Evolutionary conservation across 805 yeast genomes (phyloP).

Genomic region (Cyberlindnera misumaiensis): DNA sequence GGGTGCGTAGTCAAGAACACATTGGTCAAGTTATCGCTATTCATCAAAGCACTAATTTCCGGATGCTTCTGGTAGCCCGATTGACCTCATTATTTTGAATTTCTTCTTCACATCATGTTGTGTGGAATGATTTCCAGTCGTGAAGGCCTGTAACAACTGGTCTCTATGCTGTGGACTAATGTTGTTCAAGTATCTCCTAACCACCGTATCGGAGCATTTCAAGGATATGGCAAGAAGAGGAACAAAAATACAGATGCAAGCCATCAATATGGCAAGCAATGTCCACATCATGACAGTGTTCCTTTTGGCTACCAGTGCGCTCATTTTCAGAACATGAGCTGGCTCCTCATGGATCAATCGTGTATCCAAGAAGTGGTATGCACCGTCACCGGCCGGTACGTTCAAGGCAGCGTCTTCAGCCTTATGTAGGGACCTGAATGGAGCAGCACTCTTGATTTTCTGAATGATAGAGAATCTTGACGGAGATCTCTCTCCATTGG

Average conservation of each 20-base stretch:
- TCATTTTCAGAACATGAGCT: not conserved
- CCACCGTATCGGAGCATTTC: constrained; percentile 27
- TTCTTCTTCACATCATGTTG: not conserved
- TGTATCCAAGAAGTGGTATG: not conserved
- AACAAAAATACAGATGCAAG: constrained; percentile 10
- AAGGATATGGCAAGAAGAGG: constrained; percentile 23
- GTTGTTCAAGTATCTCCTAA: constrained; percentile 24
- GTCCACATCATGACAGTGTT: constrained; percentile 17
- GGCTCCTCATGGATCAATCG: constrained; percentile 2
- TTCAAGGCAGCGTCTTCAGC: constrained; percentile 14
- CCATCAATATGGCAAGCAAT: constrained; percentile 13
- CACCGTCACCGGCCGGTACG: not conserved
- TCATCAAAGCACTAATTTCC: constrained; percentile 33
- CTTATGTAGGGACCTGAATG: constrained; percentile 11
- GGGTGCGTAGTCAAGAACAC: constrained; percentile 57
- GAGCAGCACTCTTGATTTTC: constrained; percentile 1
- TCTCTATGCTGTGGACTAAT: constrained; percentile 21
- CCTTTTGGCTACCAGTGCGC: constrained; percentile 1
- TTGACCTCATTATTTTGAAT: not conserved
- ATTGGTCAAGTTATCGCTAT: constrained; percentile 24
- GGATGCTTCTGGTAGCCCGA: constrained; percentile 25
- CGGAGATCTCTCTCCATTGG: not conserved
- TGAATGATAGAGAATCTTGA: not conserved
- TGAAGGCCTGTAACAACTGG: constrained; percentile 12
- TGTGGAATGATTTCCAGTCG: not conserved